Percentiles rank a stretch among this genome's conserved stretches.
These are phyloP conservation scores for Hyphopichia khmerensis DNA, from an alignment of 1,139 yeast genomes.

Conservation along the genomic window DNA sequence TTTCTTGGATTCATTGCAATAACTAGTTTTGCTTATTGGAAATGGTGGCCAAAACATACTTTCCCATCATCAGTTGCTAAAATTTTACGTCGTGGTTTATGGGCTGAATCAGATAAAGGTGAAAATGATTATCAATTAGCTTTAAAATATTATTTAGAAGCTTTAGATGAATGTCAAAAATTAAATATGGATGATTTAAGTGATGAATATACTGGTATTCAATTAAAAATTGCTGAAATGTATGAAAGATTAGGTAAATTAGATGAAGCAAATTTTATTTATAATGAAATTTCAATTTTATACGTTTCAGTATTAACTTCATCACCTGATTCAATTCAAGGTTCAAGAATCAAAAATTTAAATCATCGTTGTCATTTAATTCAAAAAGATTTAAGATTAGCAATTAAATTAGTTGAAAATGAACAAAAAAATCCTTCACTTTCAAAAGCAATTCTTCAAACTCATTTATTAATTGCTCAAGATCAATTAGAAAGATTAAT, in stretches of 20 bases:
- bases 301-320: constrained; percentile 59
- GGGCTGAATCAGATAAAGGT: constrained; percentile 81
- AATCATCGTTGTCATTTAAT: constrained; percentile 56
- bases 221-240: constrained; percentile 84
- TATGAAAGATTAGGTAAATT: constrained; percentile 62
- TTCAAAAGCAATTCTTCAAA: constrained; percentile 55
- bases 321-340: constrained; percentile 20
- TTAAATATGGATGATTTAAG: constrained; percentile 49
- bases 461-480: constrained; percentile 67
- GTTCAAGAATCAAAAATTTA: constrained; percentile 19
- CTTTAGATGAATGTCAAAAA: constrained; percentile 43
- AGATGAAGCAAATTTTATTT: constrained; percentile 63
- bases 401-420: constrained; percentile 64
- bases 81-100: constrained; percentile 67
- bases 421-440: constrained; percentile 52
- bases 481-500: constrained; percentile 40
- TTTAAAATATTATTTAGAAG: constrained; percentile 62
- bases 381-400: constrained; percentile 69
- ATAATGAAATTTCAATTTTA: constrained; percentile 64
- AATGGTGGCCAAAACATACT: constrained; percentile 62
- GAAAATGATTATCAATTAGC: constrained; percentile 67
- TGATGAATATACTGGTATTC: constrained; percentile 68
- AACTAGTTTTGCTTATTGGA: constrained; percentile 41
- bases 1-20: constrained; percentile 13
- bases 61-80: constrained; percentile 62